Base-by-base conservation (phyloP, 2,329 filamentous ascomycete species). In the Raffaelea albimanens region DNA sequence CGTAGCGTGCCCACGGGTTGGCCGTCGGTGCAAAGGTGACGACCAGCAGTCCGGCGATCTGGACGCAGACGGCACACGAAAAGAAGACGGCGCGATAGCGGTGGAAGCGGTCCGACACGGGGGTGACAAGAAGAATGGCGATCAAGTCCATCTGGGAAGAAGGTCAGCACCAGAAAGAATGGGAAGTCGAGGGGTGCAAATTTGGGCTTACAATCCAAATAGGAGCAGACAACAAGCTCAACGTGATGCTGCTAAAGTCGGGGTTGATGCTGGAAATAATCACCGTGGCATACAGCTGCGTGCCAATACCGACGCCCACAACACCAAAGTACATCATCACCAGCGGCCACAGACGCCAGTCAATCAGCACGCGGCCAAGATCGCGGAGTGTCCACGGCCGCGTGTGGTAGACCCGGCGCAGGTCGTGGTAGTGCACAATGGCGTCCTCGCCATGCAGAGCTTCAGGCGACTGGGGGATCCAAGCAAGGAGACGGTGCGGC, bases 241-340 rank as follows among this genome's bases (percentile, higher is more conserved):
- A 74, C 54, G 87, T 73, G 25, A 95, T 76, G 22, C 80, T 80
- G 3, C 78, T 87, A 50, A 94, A 80, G 0, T 67, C 67, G 1
- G 86, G 79, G 59, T 90, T 81, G 59, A 93, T 93, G 10, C 81
- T 78, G 16, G 78, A 74, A 57, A 95, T 93, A 57, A 95, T 95
- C 54, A 95, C 80, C 3, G 83, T 91, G 29, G 85, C 87, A 60
- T 95, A 95, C 42, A 86, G 79, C 66, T 95, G 88, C 1, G 87
- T 89, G 40, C 88, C 89, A 52, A 95, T 95, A 9, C 89, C 89
- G 3, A 95, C 89, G 20, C 89, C 89, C 1, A 95, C 89, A 3
- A 95, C 89, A 19, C 89, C 89, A 67, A 95, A 95, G 67, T 95
- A 95, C 89, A 95, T 95, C 46, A 95, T 60, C 1, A 83, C 75